Evolutionary conservation across 2,329 filamentous ascomycete genomes (phyloP).

Genomic region (Ceratocystis destructans): DNA sequence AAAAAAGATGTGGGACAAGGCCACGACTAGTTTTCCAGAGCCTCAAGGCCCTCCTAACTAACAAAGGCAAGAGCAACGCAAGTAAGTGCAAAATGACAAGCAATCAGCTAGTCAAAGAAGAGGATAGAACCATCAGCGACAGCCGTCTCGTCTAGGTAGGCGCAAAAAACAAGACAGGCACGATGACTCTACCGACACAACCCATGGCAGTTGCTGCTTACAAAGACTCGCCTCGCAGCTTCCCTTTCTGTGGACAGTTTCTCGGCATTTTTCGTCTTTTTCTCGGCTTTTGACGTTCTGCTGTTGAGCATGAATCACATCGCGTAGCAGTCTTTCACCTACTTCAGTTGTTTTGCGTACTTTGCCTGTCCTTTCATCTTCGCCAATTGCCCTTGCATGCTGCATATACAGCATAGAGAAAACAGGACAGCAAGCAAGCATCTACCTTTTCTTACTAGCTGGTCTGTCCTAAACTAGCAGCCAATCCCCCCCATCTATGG

Average conservation of each 20-base stretch:
- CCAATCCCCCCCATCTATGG: background rate
- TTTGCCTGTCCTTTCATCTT: background rate
- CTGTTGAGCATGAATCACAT: background rate
- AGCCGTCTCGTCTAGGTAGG: background rate
- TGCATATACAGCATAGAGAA: background rate
- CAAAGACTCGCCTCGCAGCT: background rate
- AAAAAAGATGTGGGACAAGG: background rate
- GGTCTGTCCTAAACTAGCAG: slow-evolving; percentile 7
- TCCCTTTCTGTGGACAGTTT: background rate
- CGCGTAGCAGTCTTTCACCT: background rate
- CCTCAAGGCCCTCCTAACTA: too few species aligned
- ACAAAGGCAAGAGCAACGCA: background rate
- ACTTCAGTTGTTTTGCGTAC: background rate
- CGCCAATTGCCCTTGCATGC: background rate
- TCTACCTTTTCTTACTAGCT: background rate
- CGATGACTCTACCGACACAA: background rate
- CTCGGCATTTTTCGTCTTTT: background rate
- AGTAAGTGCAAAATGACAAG: background rate
- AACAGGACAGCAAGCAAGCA: background rate
- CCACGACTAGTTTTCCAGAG: background rate
- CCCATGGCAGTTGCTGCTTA: background rate
- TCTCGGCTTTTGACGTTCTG: background rate
- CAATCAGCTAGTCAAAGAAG: background rate
- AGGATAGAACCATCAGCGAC: too few species aligned
- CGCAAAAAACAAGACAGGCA: background rate